Base-by-base conservation (phyloP, 495 filamentous ascomycete genomes). In the Penicillium canariense region DNA sequence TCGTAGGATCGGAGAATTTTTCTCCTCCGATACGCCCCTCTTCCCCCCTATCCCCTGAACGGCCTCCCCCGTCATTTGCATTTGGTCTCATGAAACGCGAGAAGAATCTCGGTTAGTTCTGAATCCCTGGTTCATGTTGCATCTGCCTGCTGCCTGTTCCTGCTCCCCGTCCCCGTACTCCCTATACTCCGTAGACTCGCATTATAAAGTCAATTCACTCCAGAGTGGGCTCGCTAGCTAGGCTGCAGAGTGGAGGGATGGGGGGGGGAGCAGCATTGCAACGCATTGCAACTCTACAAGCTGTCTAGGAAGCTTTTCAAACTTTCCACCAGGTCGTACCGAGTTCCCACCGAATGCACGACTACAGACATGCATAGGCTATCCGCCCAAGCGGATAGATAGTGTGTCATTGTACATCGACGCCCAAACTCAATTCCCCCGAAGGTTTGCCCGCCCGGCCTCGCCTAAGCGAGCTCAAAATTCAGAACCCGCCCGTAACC, bases 91-190 rank as follows among this genome's bases (percentile, higher is more conserved):
- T 12, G n/a, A 23, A 23, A 10, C 20, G 14, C 5, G 26, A 44
- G 27, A 54, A 46, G 49, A 49, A 49, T 61, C 61, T 64, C 61
- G 61, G 58, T 43, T 61, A 61, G 17, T 14, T 32, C 36, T 45
- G 27, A 22, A 22, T 18, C 31, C 48, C 32, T 53, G 27, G 40
- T 53, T 26, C 47, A 56, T 40, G 59, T 59, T 58, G 55, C 58
- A 65, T 61, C 40, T 50, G 25, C 30, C 30, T 49, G 8, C 40
- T 50, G 25, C 30, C 30, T 49, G 8, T 38, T 23, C 38, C 38
- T 47, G 15, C 15, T 38, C 42, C 27, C 45, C 55, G 26, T n/a
- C n/a, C n/a, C n/a, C n/a, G n/a, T n/a, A n/a, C n/a, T n/a, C n/a
- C n/a, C n/a, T 51, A 51, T 26, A 54, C 50, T 60, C 20, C 20